Base-by-base conservation (phyloP, 495 filamentous ascomycete genomes). In the Neurospora sp. region DNA sequence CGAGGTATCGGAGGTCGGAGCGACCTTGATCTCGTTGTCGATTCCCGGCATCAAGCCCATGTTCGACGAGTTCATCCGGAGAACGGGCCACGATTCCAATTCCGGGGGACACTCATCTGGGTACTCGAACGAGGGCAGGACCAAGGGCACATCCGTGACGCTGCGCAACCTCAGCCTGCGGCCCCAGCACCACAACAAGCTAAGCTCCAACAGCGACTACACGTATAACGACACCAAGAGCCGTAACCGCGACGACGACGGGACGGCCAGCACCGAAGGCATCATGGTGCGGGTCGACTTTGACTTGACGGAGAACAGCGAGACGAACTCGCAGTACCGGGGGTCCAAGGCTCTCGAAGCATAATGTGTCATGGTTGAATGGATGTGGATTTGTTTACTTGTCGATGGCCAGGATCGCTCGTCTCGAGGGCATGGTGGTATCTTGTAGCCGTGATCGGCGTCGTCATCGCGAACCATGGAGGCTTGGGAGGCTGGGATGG, bases 11-110 rank as follows among this genome's bases (percentile, higher is more conserved):
- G 84, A 86, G 59, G 80, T 86, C 16, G 84, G 83, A 14, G 75
- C 79, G 12, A 85, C 84, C 2, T 71, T 86, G 4, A 81, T 85
- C 41, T 83, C 84, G 5, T 79, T 86, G 27, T 86, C 84, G 0
- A 79, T 85, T 4, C 84, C 84, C 11, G 84, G 83, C 20, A 74
- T 85, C 54, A 84, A 84, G 69, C 82, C 83, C 10, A 73, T 85
- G 39, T 83, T 84, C 41, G 81, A 82, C 66, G 70, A 74, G 54
- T 70, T 69, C 20, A 27, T 76, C 40, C n/a, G 39, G 35, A 31
- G 72, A 18, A 75, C 42, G 69, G 69, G 39, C 14, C 27, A 66
- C 12, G 54, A 66, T 66, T 35, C 27, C 54, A 35, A 35, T 37
- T 35, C 54, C 1, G 54, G 54, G 12, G 54, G 27, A 35, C 54